Percentiles rank a stretch among this genome's conserved stretches.
These are phyloP conservation scores for Coniochaeta sp. DNA, from an alignment of 2,329 filamentous ascomycete species.

Conservation along the genomic window DNA sequence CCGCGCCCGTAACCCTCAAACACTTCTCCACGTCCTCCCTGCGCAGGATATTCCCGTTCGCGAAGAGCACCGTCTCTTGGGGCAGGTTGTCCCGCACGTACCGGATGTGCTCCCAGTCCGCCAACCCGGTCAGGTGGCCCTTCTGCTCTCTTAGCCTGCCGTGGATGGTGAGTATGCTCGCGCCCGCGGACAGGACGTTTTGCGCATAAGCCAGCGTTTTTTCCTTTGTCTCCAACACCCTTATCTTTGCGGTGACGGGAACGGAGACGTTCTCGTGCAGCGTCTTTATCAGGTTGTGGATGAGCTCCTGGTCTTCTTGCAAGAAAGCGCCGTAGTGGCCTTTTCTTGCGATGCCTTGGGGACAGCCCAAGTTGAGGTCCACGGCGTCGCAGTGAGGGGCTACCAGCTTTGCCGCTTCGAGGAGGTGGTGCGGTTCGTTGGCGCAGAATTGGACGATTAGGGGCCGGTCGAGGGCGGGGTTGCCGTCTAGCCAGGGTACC, in stretches of 20 bases:
- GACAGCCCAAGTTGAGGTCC: constrained; percentile 91
- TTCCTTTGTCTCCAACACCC: constrained; percentile 80
- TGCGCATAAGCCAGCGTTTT: constrained; percentile 82
- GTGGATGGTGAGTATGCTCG: constrained; percentile 90
- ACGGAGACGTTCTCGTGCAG: constrained; percentile 71
- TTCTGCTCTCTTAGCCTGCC: constrained; percentile 87
- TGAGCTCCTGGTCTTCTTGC: constrained; percentile 83
- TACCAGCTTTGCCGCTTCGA: constrained; percentile 70
- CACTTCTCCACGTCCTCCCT: constrained; percentile 71
- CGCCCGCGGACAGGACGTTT: constrained; percentile 79
- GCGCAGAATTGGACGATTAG: constrained; percentile 96
- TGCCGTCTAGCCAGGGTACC: constrained; percentile 71
- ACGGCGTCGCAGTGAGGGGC: constrained; percentile 90
- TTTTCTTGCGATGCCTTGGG: constrained; percentile 86
- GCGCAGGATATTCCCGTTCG: constrained; percentile 89
- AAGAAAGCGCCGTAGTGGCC: constrained; percentile 92
- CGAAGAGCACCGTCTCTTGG: constrained; percentile 84
- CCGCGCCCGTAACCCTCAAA: constrained; percentile 75
- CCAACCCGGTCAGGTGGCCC: constrained; percentile 87
- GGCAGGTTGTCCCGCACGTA: constrained; percentile 80
- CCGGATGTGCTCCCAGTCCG: constrained; percentile 82
- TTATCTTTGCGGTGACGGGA: constrained; percentile 91
- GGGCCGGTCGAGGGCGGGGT: constrained; percentile 75
- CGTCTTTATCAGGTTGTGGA: constrained; percentile 76
- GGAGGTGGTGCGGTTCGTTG: constrained; percentile 73